These are phyloP conservation scores for Sarcodon aspratus DNA, from an alignment of 768 basidiomycete species.

Conservation along the genomic window DNA sequence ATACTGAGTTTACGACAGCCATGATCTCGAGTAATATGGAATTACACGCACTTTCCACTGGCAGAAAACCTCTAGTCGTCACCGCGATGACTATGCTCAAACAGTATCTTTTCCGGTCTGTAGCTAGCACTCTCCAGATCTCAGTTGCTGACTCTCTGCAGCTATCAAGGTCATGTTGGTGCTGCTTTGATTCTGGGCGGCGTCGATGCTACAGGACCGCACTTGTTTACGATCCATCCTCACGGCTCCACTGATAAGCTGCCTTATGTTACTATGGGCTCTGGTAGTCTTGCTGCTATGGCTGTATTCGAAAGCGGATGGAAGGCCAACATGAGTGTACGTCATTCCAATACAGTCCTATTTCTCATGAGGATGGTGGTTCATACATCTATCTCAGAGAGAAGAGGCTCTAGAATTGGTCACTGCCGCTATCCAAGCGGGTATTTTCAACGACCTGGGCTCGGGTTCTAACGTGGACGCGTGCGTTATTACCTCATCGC, in stretches of 20 bases:
- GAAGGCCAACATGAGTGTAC: conserved; percentile 71
- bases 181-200: conserved; percentile 96
- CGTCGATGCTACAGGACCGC: conserved; percentile 88
- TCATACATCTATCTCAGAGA: conserved; percentile 32
- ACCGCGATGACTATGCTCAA: conserved; percentile 99
- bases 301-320: conserved; percentile 89
- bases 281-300: conserved; percentile 95
- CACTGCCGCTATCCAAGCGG: conserved; percentile 78
- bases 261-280: conserved; percentile 98
- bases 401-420: conserved; percentile 77
- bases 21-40: conserved; percentile 95
- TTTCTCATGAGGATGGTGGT: not conserved
- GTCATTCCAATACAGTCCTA: conserved; percentile 11
- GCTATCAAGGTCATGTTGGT: conserved; percentile 89
- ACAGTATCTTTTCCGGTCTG: conserved; percentile 85
- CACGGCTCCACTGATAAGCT: conserved; percentile 98
- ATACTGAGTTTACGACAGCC: conserved; percentile 91
- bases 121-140: conserved; percentile 3
- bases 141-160: conserved; percentile 16
- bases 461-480: conserved; percentile 99
- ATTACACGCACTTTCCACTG: conserved; percentile 82
- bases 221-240: conserved; percentile 91
- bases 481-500: conserved; percentile 79
- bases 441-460: conserved; percentile 99
- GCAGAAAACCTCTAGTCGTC: conserved; percentile 85